Conservation (phyloP, 2,329 filamentous ascomycete species). For the Calonectria montana region DNA sequence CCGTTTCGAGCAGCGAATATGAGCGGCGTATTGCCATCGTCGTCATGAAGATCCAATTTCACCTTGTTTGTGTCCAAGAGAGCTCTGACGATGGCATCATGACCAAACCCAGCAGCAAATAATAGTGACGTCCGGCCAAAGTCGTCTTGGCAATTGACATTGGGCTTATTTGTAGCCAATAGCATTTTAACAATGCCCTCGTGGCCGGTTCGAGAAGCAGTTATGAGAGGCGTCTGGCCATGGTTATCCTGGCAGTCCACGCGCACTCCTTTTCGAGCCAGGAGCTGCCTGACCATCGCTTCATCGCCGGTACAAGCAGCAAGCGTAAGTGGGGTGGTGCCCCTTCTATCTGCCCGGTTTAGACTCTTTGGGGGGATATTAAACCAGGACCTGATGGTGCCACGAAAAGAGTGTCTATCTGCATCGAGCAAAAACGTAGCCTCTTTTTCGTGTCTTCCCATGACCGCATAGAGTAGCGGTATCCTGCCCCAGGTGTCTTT, state of each 20-base stretch:
- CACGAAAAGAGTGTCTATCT: background rate
- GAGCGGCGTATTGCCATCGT: background rate
- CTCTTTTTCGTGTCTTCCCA: background rate
- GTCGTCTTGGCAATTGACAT: background rate
- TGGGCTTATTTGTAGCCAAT: background rate
- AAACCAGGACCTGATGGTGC: background rate
- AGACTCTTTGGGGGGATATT: background rate
- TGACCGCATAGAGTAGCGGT: background rate
- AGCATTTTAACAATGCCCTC: background rate
- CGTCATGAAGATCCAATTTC: background rate
- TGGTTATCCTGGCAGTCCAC: background rate
- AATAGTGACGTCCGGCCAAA: background rate
- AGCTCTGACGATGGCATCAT: background rate
- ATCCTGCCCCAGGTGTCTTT: slow-evolving; percentile 2
- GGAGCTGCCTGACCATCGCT: background rate
- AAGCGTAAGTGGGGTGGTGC: background rate
- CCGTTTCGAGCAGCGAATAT: background rate
- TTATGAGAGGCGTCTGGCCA: background rate
- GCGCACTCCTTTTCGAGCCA: background rate
- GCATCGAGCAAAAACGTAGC: background rate
- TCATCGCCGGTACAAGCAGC: background rate
- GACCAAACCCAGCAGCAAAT: background rate
- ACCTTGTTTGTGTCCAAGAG: background rate
- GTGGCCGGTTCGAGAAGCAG: background rate
- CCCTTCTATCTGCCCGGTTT: background rate